A percentile compares a stretch with the other conserved stretches of the same genome.
These are phyloP conservation scores for Monosporozyma unispora DNA, from an alignment of 805 yeast genomes.

Conservation along the genomic window DNA sequence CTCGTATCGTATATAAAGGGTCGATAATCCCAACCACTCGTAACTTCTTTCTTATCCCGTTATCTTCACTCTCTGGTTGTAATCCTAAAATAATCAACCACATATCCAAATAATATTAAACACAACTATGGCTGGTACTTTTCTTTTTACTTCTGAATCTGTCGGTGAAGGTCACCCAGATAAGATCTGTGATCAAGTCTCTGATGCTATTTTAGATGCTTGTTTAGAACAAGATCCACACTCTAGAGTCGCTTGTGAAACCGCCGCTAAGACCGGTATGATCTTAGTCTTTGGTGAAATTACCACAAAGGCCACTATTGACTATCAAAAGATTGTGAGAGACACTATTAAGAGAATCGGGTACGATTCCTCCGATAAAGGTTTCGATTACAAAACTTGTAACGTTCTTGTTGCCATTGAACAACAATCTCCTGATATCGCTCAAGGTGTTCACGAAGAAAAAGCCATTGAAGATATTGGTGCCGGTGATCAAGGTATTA, in stretches of 20 bases:
- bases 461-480: constrained; percentile 94
- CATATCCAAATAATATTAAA: neutral
- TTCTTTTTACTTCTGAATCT: constrained; percentile 75
- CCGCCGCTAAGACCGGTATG: constrained; percentile 99
- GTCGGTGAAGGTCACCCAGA: constrained; percentile 95
- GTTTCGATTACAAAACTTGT: constrained; percentile 98
- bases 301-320: constrained; percentile 91
- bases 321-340: constrained; percentile 95
- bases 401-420: constrained; percentile 98
- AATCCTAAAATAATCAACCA: neutral
- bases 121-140: constrained; percentile 30
- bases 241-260: constrained; percentile 98
- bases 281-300: constrained; percentile 99
- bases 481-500: constrained; percentile 99
- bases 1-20: no score
- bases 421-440: constrained; percentile 98
- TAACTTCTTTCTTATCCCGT: no score
- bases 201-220: constrained; percentile 97
- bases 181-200: constrained; percentile 96
- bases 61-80: no score
- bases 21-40: no score
- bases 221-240: constrained; percentile 92
- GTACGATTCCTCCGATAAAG: constrained; percentile 91
- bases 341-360: constrained; percentile 98
- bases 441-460: constrained; percentile 98